Evolutionary conservation across 192 early-diverging fungal species (phyloP), one percentile per base, ranked within the genome.

Genomic region (Irineochytrium annulatum): DNA sequence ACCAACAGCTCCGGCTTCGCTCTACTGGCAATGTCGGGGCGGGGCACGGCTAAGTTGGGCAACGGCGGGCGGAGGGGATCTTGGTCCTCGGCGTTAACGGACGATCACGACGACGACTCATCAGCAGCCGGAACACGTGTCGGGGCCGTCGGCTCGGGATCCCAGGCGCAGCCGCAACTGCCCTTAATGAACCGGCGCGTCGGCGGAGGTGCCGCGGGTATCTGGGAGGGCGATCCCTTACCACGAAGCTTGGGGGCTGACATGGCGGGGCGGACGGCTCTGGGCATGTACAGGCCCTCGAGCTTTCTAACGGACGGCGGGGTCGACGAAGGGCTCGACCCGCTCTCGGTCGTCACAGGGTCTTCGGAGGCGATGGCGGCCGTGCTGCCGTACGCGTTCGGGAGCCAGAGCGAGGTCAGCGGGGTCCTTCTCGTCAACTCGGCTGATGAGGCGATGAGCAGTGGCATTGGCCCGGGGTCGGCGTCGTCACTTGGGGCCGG

Each of bases 261-360:
- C n/a, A n/a, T n/a, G n/a, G n/a, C n/a, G n/a, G n/a, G n/a, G n/a
- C n/a, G n/a, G n/a, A n/a, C n/a, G n/a, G n/a, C n/a, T n/a, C n/a
- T n/a, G n/a, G n/a, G n/a, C n/a, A n/a, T n/a, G n/a, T n/a, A n/a
- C n/a, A n/a, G n/a, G 8, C 46, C 46, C 11, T 17, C 11, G 11
- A 49, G 46, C 46, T 49, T 20, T 24, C 46, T 49, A 6, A 49
- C 46, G 11, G 46, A 49, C 46, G 46, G 46, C 24, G 46, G 46
- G 24, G 6, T 20, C 11, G 46, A 49, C 24, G 11, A 20, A 14
- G 13, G 26, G 11, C 11, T 24, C 11, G 6, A 8, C 6, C 46
- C 46, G 13, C 5, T 24, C 11, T 6, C 46, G 13, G 46, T 49
- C 24, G 46, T 49, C 11, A 24, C 46, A n/a, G n/a, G n/a, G n/a